phyloP scores from a whole-genome alignment of 1,284 basidiomycete genomes.

The Vanrija pseudolonga region DNA sequence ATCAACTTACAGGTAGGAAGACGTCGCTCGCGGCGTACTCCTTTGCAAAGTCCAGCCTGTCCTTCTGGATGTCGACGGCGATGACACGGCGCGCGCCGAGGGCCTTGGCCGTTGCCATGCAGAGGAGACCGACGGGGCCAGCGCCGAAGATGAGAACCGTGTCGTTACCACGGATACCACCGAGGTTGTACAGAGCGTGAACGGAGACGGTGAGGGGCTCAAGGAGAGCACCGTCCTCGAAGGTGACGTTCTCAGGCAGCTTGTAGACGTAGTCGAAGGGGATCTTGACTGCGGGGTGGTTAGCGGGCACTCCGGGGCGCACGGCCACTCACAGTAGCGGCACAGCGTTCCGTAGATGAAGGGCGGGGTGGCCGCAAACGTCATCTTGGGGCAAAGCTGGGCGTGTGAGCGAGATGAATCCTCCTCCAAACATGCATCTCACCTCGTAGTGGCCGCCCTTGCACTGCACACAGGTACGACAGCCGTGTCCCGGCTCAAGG shows the following conservation, averaged over 20 bases:
- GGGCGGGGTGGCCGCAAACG: slow-evolving; percentile 46
- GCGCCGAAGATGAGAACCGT: slow-evolving; percentile 75
- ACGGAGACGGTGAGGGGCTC: slow-evolving; percentile 91
- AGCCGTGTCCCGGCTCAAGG: slow-evolving; percentile 59
- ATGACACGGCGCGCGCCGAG: slow-evolving; percentile 76
- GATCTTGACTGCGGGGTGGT: slow-evolving; percentile 21
- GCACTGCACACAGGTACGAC: slow-evolving; percentile 41
- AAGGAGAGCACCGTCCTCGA: slow-evolving; percentile 61
- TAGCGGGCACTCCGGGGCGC: neutral
- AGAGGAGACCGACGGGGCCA: slow-evolving; percentile 83
- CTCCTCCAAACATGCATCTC: slow-evolving; percentile 9
- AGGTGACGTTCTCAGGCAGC: slow-evolving; percentile 46
- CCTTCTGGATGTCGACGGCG: slow-evolving; percentile 74
- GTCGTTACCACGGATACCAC: slow-evolving; percentile 65
- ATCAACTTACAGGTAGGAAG: slow-evolving; percentile 58
- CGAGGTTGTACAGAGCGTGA: slow-evolving; percentile 78
- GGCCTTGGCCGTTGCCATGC: slow-evolving; percentile 85
- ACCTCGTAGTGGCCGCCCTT: slow-evolving; percentile 77
- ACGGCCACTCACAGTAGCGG: slow-evolving; percentile 33
- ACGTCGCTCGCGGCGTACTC: slow-evolving; percentile 77
- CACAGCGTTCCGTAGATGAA: slow-evolving; percentile 45
- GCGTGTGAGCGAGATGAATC: neutral
- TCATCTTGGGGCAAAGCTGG: slow-evolving; percentile 35
- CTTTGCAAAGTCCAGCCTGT: slow-evolving; percentile 84
- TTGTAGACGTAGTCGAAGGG: slow-evolving; percentile 39